These are phyloP conservation scores for Aspergillus jensenii DNA, from an alignment of 2,329 filamentous ascomycete species.

Conservation along the genomic window DNA sequence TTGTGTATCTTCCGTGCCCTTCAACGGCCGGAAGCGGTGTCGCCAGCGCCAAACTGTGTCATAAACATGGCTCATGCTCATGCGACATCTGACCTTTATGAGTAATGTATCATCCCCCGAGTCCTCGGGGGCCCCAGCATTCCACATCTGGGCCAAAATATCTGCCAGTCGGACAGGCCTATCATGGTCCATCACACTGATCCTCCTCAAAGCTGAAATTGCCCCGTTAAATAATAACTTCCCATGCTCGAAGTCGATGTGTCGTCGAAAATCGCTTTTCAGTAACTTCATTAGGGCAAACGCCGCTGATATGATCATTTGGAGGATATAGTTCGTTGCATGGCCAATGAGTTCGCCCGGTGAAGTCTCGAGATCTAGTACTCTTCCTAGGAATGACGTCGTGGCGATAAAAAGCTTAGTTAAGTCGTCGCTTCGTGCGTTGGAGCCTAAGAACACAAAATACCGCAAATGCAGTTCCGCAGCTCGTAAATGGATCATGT, in stretches of 20 bases:
- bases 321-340: slow-evolving; percentile 61
- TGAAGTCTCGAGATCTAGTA: slow-evolving; percentile 44
- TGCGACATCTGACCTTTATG: slow-evolving; percentile 62
- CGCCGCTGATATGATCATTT: slow-evolving; percentile 64
- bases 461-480: slow-evolving; percentile 47
- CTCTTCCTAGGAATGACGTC: slow-evolving; percentile 45
- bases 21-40: slow-evolving; percentile 64
- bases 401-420: slow-evolving; percentile 47
- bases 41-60: slow-evolving; percentile 68
- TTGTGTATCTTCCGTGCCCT: slow-evolving; percentile 61
- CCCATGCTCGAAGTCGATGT: slow-evolving; percentile 55
- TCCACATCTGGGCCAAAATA: slow-evolving; percentile 65
- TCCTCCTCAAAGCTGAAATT: slow-evolving; percentile 57
- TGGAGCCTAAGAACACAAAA: slow-evolving; percentile 48
- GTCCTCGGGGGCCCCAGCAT: slow-evolving; percentile 41
- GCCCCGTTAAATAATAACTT: slow-evolving; percentile 58
- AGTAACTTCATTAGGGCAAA: slow-evolving; percentile 65
- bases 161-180: slow-evolving; percentile 63
- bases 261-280: slow-evolving; percentile 60
- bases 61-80: slow-evolving; percentile 66
- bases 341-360: slow-evolving; percentile 52
- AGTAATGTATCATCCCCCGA: slow-evolving; percentile 48
- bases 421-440: slow-evolving; percentile 42
- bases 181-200: slow-evolving; percentile 63
- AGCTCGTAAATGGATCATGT: slow-evolving; percentile 47